phyloP scores from a whole-genome alignment of 805 yeast species.

The Yueomyces sinensis region DNA sequence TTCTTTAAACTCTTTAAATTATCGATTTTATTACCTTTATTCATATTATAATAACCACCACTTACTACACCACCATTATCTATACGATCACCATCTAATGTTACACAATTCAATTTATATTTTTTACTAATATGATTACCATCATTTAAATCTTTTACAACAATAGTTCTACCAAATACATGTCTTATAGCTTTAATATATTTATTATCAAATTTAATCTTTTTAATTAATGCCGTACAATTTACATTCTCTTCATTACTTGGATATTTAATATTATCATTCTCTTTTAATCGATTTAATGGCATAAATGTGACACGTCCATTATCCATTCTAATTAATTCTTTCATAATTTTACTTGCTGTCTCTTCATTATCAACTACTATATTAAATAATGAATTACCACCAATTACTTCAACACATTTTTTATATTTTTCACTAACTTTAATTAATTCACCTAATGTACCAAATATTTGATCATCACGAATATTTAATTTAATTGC shows the following conservation, averaged over 20 bases:
- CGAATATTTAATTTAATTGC: slow-evolving; percentile 42
- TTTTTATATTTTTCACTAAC: slow-evolving; percentile 72
- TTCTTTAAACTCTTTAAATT: slow-evolving; percentile 43
- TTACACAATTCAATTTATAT: slow-evolving; percentile 59
- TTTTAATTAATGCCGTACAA: slow-evolving; percentile 59
- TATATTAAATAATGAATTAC: slow-evolving; percentile 71
- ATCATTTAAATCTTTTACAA: slow-evolving; percentile 52
- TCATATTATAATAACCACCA: slow-evolving; percentile 72
- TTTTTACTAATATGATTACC: slow-evolving; percentile 56
- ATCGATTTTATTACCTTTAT: slow-evolving; percentile 55
- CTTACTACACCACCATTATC: slow-evolving; percentile 73
- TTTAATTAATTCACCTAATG: slow-evolving; percentile 69
- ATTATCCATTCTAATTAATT: slow-evolving; percentile 49
- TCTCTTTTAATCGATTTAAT: slow-evolving; percentile 44
- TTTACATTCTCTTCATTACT: slow-evolving; percentile 36
- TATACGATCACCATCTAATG: slow-evolving; percentile 85
- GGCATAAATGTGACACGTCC: slow-evolving; percentile 93
- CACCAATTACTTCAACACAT: slow-evolving; percentile 85
- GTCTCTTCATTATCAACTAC: slow-evolving; percentile 83
- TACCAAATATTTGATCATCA: slow-evolving; percentile 56
- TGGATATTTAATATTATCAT: slow-evolving; percentile 39
- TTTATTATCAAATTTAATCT: slow-evolving; percentile 46
- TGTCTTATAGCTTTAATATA: slow-evolving; percentile 60
- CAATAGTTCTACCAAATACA: slow-evolving; percentile 70
- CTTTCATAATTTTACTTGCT: slow-evolving; percentile 68